Conservation (phyloP, 176 grass and related monocot genomes). For the Triticum turgidum region DNA sequence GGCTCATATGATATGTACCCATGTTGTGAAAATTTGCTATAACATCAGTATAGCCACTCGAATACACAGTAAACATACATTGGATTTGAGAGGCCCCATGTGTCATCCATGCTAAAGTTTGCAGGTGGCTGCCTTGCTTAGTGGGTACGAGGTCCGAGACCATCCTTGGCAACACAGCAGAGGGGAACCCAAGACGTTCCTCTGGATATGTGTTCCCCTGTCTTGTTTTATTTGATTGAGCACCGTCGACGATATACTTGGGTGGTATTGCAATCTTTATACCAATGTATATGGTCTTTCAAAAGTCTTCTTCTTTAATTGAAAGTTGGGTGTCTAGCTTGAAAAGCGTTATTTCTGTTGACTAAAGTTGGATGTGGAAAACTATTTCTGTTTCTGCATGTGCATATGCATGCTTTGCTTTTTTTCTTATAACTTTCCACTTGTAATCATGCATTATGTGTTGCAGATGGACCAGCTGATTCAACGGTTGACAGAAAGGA, state of each 20-base stretch:
- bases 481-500: neutral
- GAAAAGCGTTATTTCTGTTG: neutral
- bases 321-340: neutral
- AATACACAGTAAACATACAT: too few relatives aligned
- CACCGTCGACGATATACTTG: neutral
- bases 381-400: neutral
- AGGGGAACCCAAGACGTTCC: too few relatives aligned
- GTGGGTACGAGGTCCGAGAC: neutral
- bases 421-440: neutral
- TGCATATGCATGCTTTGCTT: neutral
- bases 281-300: neutral
- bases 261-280: neutral
- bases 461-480: neutral
- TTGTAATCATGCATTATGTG: neutral
- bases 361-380: neutral
- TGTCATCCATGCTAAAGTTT: too few relatives aligned
- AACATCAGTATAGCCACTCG: too few relatives aligned
- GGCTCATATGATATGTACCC: too few relatives aligned
- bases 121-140: neutral
- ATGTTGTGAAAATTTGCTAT: too few relatives aligned
- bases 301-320: neutral
- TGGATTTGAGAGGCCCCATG: too few relatives aligned
- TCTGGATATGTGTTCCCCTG: neutral
- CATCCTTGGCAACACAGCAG: neutral
- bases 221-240: neutral